phyloP scores from a whole-genome alignment of 2,329 filamentous ascomycete genomes.

The Fulvia fulva region DNA sequence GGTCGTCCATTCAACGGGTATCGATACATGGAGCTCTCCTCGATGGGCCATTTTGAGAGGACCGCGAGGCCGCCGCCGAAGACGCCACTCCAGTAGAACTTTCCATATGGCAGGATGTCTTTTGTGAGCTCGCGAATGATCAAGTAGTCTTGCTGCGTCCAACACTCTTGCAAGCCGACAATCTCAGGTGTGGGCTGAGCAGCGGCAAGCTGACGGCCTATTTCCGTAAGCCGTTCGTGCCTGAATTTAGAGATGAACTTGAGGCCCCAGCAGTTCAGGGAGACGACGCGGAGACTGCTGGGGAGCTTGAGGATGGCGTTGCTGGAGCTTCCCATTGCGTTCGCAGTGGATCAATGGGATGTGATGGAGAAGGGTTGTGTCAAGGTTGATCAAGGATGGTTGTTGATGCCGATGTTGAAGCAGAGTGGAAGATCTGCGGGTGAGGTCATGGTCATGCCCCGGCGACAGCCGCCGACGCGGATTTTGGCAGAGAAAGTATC shows the following conservation, averaged over 20 bases:
- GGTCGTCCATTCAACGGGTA: constrained; percentile 93
- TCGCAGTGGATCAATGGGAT: not conserved
- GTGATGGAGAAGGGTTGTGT: not conserved
- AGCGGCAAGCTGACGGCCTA: constrained; percentile 72
- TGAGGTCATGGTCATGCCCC: not conserved
- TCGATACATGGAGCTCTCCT: constrained; percentile 77
- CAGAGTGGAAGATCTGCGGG: not conserved
- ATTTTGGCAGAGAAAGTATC: not conserved
- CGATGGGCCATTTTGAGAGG: constrained; percentile 86
- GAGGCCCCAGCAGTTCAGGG: constrained; percentile 95
- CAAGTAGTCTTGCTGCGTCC: constrained; percentile 79
- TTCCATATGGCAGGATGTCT: constrained; percentile 77
- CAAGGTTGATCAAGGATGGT: not conserved
- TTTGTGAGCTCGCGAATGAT: constrained; percentile 70
- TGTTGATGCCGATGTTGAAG: constrained; percentile 1
- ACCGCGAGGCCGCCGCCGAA: constrained; percentile 89
- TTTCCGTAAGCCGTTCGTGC: constrained; percentile 72
- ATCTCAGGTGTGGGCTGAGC: constrained; percentile 70
- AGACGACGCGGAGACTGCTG: constrained; percentile 66
- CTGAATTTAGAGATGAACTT: constrained; percentile 79
- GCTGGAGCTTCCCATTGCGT: not conserved
- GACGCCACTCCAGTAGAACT: constrained; percentile 86
- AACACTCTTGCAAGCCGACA: constrained; percentile 93
- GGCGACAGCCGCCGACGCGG: not conserved
- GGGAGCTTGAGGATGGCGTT: constrained; percentile 26